Percentiles rank a stretch among this genome's conserved stretches.
These are phyloP conservation scores for Fraxinus nigra DNA, from an alignment of 305 asterid species.

Conservation along the genomic window DNA sequence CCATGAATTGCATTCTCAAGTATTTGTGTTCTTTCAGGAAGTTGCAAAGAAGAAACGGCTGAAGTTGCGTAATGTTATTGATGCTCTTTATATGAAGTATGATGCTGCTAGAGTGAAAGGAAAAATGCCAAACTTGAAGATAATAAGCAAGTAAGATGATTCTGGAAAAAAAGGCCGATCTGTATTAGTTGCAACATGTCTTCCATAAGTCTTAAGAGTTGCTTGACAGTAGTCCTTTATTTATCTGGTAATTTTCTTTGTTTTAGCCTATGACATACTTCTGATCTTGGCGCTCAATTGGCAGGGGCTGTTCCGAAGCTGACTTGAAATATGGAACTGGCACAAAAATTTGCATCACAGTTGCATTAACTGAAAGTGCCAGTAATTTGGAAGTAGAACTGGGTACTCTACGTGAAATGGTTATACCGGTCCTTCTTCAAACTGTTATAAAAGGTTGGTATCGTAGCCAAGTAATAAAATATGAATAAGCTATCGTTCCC, in stretches of 20 bases:
- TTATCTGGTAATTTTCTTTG: constrained; percentile 3
- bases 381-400: constrained; percentile 32
- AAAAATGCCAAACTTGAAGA: constrained; percentile 51
- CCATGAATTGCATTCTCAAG: constrained; percentile 10
- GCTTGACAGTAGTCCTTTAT: constrained; percentile 7
- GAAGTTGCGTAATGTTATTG: constrained; percentile 43
- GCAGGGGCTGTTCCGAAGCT: constrained; percentile 59
- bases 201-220: constrained; percentile 6
- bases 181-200: background rate
- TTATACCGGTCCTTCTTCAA: constrained; percentile 68
- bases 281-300: constrained; percentile 31
- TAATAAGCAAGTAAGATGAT: constrained; percentile 58
- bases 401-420: constrained; percentile 63
- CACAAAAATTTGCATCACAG: constrained; percentile 58
- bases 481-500: background rate
- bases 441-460: constrained; percentile 72
- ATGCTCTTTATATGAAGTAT: constrained; percentile 53
- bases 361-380: constrained; percentile 42
- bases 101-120: constrained; percentile 35
- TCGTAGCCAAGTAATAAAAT: background rate
- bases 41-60: constrained; percentile 50
- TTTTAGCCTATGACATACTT: constrained; percentile 14
- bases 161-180: constrained; percentile 6
- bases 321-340: constrained; percentile 26
- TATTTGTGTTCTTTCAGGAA: constrained; percentile 51